These are phyloP conservation scores for Amanita pallidorosea DNA, from an alignment of 768 basidiomycete genomes.

Conservation along the genomic window DNA sequence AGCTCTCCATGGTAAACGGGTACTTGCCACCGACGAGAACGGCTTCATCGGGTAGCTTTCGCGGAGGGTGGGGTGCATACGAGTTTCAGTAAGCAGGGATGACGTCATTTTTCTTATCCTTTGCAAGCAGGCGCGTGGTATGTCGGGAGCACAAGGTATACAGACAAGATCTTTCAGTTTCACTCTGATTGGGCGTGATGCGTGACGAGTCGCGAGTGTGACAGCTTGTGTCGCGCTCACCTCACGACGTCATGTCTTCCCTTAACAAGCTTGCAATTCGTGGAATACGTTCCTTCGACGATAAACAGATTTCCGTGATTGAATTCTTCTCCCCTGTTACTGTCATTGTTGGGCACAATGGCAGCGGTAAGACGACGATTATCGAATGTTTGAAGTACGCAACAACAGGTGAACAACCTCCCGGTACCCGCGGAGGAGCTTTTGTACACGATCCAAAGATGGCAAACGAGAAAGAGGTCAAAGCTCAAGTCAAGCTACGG, in stretches of 20 bases:
- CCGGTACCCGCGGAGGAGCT: constrained; percentile 96
- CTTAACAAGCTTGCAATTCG: constrained; percentile 92
- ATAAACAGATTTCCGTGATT: constrained; percentile 87
- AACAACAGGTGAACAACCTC: constrained; percentile 95
- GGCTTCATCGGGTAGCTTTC: not conserved
- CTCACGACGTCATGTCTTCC: constrained; percentile 45
- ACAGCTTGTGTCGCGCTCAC: not conserved
- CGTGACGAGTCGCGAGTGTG: not conserved
- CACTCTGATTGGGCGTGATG: too few relatives aligned
- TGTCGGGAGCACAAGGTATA: too few relatives aligned
- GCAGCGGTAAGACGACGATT: constrained; percentile 97
- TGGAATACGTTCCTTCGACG: constrained; percentile 92
- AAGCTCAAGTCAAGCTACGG: constrained; percentile 93
- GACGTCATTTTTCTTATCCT: too few relatives aligned
- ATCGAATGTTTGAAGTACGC: constrained; percentile 99
- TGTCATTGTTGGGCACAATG: constrained; percentile 97
- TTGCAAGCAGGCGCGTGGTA: too few relatives aligned
- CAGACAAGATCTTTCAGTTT: too few relatives aligned
- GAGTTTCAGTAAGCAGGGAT: too few relatives aligned
- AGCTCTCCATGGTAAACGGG: not conserved
- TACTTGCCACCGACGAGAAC: not conserved
- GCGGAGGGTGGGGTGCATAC: not conserved
- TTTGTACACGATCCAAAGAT: constrained; percentile 99
- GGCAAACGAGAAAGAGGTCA: constrained; percentile 98
- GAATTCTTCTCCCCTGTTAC: constrained; percentile 97